These are phyloP conservation scores for Aeminium ludgeri DNA, from an alignment of 495 filamentous ascomycete species.

Conservation along the genomic window DNA sequence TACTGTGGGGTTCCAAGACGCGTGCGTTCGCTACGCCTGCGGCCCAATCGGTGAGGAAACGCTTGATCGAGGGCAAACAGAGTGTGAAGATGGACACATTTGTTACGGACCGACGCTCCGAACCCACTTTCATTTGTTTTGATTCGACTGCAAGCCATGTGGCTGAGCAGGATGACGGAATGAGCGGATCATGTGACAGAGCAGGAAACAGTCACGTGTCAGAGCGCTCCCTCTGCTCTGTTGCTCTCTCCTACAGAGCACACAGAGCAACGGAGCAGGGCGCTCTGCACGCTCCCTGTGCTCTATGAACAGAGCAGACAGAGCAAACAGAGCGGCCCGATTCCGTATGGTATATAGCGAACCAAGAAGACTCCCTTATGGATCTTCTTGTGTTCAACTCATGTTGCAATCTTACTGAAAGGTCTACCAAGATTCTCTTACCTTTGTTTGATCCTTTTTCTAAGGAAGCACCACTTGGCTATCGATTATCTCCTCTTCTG, in stretches of 20 bases:
- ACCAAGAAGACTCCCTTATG: too few species aligned
- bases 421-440: background rate
- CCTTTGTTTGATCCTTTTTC: background rate
- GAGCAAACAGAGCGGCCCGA: too few species aligned
- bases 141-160: background rate
- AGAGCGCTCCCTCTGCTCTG: background rate
- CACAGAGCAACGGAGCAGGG: background rate
- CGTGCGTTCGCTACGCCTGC: background rate
- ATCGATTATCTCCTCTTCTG: too few species aligned
- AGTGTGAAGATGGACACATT: conserved; percentile 3
- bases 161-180: background rate
- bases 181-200: background rate
- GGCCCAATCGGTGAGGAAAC: conserved; percentile 2
- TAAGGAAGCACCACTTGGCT: background rate
- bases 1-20: background rate
- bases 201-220: too few species aligned
- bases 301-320: too few species aligned
- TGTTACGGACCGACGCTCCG: background rate
- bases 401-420: background rate
- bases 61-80: conserved; percentile 5
- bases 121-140: background rate
- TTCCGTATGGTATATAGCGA: too few species aligned
- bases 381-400: background rate
- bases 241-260: background rate
- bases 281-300: too few species aligned